Conservation (phyloP, 1,284 basidiomycete species). For the Ustilago curta region DNA sequence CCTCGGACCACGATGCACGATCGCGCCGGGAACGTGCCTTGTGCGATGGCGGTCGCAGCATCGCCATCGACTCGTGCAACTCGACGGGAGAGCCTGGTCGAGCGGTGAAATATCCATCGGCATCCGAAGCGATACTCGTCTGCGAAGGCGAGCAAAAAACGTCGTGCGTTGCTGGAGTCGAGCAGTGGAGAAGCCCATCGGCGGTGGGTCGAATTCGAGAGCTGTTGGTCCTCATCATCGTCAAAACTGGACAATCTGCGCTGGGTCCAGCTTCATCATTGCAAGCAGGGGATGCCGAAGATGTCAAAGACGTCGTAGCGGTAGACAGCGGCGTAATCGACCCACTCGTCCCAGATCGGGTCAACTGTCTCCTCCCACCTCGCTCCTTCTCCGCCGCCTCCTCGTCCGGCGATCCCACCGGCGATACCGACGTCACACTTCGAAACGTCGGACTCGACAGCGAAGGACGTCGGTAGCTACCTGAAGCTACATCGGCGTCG, state of each 20-base stretch:
- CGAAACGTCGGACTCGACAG: constrained; percentile 16
- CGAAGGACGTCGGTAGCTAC: constrained; percentile 30
- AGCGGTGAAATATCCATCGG: constrained; percentile 41
- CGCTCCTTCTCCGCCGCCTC: constrained; percentile 7
- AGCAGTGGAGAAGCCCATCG: constrained; percentile 17
- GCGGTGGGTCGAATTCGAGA: background rate
- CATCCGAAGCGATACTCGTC: constrained; percentile 25
- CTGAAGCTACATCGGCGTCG: constrained; percentile 28
- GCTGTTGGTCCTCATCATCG: background rate
- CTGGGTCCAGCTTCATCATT: background rate
- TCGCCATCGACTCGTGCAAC: constrained; percentile 6
- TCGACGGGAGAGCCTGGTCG: constrained; percentile 30
- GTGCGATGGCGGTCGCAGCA: constrained; percentile 14
- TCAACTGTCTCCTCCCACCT: constrained; percentile 28
- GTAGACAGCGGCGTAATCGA: constrained; percentile 26
- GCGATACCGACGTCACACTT: constrained; percentile 36
- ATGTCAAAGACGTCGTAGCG: background rate
- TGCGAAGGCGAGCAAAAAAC: constrained; percentile 31
- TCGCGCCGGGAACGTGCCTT: constrained; percentile 21
- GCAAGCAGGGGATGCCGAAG: background rate
- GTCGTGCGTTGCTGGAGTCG: constrained; percentile 23
- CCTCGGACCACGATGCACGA: constrained; percentile 22
- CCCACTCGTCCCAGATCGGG: constrained; percentile 41
- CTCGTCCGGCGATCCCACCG: constrained; percentile 29
- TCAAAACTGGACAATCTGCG: background rate